Percentiles rank a stretch among this genome's conserved stretches.
These are phyloP conservation scores for Euphorbia tirucalli DNA, from an alignment of 345 rosid species.

Conservation along the genomic window DNA sequence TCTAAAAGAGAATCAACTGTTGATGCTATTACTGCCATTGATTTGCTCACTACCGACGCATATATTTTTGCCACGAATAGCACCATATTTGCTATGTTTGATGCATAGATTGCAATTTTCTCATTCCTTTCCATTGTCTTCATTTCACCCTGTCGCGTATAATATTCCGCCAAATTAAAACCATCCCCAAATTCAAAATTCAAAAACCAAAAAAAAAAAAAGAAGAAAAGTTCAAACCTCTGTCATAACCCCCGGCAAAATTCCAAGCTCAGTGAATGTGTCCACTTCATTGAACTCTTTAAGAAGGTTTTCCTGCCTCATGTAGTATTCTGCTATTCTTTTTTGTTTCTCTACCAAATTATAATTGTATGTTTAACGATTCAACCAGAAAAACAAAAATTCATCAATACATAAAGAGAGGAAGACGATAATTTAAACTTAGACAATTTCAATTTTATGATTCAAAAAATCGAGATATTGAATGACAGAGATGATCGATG, in stretches of 20 bases:
- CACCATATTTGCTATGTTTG: conserved; percentile 47
- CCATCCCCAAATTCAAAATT: too few species aligned
- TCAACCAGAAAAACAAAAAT: too few species aligned
- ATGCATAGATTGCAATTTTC: conserved; percentile 34
- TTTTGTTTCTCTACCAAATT: conserved; percentile 32
- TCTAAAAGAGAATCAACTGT: conserved; percentile 42
- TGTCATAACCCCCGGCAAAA: conserved; percentile 32
- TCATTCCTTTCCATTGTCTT: conserved; percentile 31
- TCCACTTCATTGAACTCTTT: conserved; percentile 49
- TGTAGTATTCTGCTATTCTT: conserved; percentile 41
- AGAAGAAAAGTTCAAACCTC: conserved; percentile 30
- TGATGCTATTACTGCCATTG: conserved; percentile 47
- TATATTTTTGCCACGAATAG: conserved; percentile 41
- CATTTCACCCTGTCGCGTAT: conserved; percentile 31
- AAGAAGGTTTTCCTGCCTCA: conserved; percentile 42
- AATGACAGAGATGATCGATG: too few species aligned
- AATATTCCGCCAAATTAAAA: neutral
- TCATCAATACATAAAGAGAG: too few species aligned
- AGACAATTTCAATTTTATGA: too few species aligned
- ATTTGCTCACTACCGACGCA: conserved; percentile 29
- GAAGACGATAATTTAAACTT: too few species aligned
- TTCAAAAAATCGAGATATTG: too few species aligned
- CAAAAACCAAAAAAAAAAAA: neutral
- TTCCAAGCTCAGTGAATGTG: conserved; percentile 41
- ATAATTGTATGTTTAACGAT: too few species aligned